These are phyloP conservation scores for Tetracentron sinense DNA, from an alignment of 164 flowering plant species.

Conservation along the genomic window DNA sequence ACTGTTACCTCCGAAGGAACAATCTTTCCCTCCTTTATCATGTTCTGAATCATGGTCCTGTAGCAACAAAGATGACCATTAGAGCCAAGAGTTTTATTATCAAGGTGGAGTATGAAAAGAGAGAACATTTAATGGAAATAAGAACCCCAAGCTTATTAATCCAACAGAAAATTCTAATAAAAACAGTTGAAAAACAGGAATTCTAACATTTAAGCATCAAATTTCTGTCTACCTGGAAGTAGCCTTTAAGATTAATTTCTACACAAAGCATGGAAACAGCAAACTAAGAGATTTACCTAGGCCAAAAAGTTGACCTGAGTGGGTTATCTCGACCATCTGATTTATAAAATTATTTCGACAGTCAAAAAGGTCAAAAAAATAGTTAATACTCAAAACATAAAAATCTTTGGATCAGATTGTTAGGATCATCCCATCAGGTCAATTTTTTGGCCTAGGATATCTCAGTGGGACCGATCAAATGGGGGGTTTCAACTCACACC, in stretches of 20 bases:
- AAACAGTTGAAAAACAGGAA: not conserved
- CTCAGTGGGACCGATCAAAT: not conserved
- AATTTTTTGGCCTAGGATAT: not conserved
- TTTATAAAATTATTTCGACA: not conserved
- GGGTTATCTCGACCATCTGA: not conserved
- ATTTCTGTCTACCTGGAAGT: not conserved
- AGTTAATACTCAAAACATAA: not conserved
- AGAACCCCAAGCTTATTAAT: not conserved
- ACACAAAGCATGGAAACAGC: too few species aligned
- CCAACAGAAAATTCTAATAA: not conserved
- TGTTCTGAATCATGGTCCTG: constrained; percentile 43
- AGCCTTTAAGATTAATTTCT: not conserved
- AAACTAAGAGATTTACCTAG: not conserved
- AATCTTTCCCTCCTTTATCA: constrained; percentile 42
- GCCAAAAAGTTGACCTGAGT: not conserved
- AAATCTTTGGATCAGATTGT: not conserved
- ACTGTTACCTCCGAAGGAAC: constrained; percentile 45
- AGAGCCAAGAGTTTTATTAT: not conserved
- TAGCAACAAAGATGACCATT: not conserved
- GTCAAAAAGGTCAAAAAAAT: not conserved
- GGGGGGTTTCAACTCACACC: not conserved
- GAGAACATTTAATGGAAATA: not conserved
- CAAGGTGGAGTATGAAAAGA: not conserved
- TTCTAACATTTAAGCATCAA: not conserved
- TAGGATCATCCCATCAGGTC: not conserved